These are phyloP conservation scores for Trichophyton schoenleinii DNA, from an alignment of 2,329 filamentous ascomycete genomes.

Conservation along the genomic window DNA sequence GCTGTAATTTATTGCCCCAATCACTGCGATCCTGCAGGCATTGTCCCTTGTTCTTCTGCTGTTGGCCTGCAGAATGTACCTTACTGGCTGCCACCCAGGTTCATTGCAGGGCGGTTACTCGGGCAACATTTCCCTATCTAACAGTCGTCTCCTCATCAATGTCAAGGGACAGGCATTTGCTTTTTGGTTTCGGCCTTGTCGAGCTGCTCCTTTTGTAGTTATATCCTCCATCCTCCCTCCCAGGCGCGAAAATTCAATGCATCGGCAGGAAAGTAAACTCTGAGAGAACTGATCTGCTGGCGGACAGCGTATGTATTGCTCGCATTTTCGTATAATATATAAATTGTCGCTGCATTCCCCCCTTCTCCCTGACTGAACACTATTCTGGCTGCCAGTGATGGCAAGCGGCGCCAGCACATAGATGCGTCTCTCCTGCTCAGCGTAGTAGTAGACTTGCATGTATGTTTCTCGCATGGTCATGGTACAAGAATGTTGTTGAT, in stretches of 20 bases:
- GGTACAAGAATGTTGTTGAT: not conserved
- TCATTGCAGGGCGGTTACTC: conserved; percentile 1
- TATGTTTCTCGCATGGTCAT: not conserved
- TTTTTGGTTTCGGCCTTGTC: not conserved
- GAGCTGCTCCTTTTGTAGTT: not conserved
- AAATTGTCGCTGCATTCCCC: not conserved
- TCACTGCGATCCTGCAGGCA: not conserved
- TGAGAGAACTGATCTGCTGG: not conserved
- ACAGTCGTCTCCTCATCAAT: not conserved
- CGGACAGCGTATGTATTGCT: not conserved
- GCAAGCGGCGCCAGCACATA: conserved; percentile 2
- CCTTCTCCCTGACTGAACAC: not conserved
- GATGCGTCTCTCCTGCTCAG: not conserved
- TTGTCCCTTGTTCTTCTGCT: not conserved
- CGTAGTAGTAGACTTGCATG: not conserved
- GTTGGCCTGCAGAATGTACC: conserved; percentile 1
- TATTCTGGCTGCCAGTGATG: not conserved
- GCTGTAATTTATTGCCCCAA: conserved; percentile 1
- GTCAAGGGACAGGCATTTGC: not conserved
- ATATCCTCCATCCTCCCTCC: not conserved
- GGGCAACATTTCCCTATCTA: not conserved
- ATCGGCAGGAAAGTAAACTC: not conserved
- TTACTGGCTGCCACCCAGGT: not conserved
- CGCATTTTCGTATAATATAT: not conserved
- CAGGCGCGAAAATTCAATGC: not conserved